Evolutionary conservation across 257 asterid genomes (phyloP).

Genomic region (Solanum medicagineum): DNA sequence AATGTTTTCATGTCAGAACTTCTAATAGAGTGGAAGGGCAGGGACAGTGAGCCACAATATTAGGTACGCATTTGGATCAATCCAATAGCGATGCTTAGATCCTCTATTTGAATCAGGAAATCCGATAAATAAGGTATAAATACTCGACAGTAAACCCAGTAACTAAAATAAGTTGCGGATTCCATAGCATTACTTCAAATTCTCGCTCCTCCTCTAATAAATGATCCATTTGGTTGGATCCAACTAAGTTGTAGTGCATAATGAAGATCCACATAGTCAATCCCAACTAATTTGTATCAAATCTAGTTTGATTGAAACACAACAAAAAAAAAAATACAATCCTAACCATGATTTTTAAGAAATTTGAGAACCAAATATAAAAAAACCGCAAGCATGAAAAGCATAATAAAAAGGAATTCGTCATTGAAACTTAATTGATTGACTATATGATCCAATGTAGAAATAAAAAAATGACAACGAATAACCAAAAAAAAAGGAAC

Average conservation of each 20-base stretch:
- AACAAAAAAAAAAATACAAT: neutral
- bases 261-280: neutral
- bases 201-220: neutral
- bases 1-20: neutral
- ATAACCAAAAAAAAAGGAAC: neutral
- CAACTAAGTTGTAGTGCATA: neutral
- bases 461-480: neutral
- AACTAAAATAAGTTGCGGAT: neutral
- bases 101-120: neutral
- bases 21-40: neutral
- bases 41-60: neutral
- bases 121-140: neutral
- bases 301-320: neutral
- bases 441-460: neutral
- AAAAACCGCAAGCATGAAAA: neutral
- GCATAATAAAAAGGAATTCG: neutral
- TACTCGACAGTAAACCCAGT: neutral
- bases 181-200: neutral
- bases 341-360: neutral
- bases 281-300: neutral
- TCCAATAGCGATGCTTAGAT: neutral
- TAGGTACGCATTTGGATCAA: neutral
- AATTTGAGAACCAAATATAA: neutral
- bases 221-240: neutral
- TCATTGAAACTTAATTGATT: neutral